phyloP scores from a whole-genome alignment of 306 rosid species.

The Neltuma alba region DNA sequence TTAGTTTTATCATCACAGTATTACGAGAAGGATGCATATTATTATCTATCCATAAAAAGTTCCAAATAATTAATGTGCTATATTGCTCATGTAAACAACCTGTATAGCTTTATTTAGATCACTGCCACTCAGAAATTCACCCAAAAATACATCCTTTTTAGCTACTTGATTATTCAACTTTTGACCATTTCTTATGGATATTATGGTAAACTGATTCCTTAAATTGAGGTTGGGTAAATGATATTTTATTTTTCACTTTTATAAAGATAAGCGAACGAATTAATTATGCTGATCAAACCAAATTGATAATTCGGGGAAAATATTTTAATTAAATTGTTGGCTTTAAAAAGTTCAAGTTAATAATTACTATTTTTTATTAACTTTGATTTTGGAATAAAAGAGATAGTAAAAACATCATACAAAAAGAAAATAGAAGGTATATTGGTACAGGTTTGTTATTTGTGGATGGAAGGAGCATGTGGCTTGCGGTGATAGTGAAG shows the following conservation, averaged over 20 bases:
- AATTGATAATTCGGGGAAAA: background rate
- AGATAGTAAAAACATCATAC: too few species aligned
- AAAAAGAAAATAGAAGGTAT: too few species aligned
- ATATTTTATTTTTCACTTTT: background rate
- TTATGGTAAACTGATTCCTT: background rate
- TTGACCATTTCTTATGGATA: background rate
- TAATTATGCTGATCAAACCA: background rate
- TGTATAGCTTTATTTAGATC: background rate
- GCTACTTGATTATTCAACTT: background rate
- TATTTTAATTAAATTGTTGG: too few species aligned
- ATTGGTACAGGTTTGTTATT: too few species aligned
- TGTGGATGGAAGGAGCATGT: too few species aligned
- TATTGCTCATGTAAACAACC: background rate
- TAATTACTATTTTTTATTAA: background rate
- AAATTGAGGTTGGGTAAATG: background rate
- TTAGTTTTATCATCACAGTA: background rate
- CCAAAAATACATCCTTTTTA: background rate
- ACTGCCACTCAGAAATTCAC: background rate
- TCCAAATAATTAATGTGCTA: background rate
- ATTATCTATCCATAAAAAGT: background rate
- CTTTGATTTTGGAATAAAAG: background rate
- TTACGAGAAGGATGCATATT: background rate
- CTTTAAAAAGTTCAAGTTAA: background rate
- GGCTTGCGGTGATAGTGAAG: background rate
- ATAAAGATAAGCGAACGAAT: background rate